These are phyloP conservation scores for Pinus taeda DNA, from an alignment of 75 land plant species.

Conservation along the genomic window DNA sequence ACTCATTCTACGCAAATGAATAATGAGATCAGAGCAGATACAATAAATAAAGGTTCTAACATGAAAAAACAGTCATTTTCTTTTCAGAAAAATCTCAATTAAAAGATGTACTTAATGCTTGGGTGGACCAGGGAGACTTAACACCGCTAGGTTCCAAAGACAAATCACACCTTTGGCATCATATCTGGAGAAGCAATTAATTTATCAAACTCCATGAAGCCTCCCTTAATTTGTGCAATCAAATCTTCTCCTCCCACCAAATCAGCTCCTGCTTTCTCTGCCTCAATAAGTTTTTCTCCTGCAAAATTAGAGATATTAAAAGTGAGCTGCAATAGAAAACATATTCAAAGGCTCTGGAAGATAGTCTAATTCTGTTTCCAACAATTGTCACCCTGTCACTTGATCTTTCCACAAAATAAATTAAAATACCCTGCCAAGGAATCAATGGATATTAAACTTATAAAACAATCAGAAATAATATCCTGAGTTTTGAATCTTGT, in stretches of 20 bases:
- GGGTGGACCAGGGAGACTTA: background rate
- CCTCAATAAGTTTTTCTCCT: slow-evolving; percentile 95
- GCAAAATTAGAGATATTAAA: slow-evolving; percentile 4
- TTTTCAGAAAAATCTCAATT: background rate
- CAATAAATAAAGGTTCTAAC: background rate
- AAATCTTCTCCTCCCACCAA: slow-evolving; percentile 94
- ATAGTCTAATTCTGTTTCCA: too few relatives aligned
- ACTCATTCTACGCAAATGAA: too few relatives aligned
- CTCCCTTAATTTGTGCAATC: slow-evolving; percentile 82
- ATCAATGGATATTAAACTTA: too few relatives aligned
- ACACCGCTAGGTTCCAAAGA: background rate
- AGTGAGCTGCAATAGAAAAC: background rate
- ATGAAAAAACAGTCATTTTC: background rate
- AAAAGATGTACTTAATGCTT: background rate
- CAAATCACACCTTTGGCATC: slow-evolving; percentile 87
- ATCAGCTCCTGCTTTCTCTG: slow-evolving; percentile 94
- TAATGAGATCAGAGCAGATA: background rate
- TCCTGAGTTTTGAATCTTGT: too few relatives aligned
- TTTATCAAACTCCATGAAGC: slow-evolving; percentile 97
- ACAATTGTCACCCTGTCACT: too few relatives aligned
- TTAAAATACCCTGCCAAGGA: too few relatives aligned
- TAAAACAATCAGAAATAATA: too few relatives aligned
- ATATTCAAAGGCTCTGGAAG: too few relatives aligned
- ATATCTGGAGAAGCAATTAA: slow-evolving; percentile 98
- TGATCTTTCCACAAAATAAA: too few relatives aligned